phyloP scores from a whole-genome alignment of 495 filamentous ascomycete genomes.

The Trichocladium antarcticum region DNA sequence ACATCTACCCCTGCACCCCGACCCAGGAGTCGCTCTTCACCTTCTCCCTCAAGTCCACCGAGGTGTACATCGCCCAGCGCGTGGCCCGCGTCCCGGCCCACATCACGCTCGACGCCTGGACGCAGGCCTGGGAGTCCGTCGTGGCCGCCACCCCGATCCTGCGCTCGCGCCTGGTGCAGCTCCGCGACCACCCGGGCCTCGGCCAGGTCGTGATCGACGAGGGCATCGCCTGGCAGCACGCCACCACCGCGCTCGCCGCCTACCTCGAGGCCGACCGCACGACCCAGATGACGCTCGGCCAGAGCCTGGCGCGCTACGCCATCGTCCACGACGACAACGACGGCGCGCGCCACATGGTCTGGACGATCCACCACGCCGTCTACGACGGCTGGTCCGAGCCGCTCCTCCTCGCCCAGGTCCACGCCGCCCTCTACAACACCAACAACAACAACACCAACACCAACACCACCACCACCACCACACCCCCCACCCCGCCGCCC shows the following conservation, averaged over 20 bases:
- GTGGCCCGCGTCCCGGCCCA: slow-evolving; percentile 34
- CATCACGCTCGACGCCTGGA: slow-evolving; percentile 40
- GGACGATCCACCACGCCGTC: slow-evolving; percentile 50
- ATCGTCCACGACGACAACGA: slow-evolving; percentile 11
- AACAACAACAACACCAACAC: slow-evolving; percentile 18
- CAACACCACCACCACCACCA: slow-evolving; percentile 27
- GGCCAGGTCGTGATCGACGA: slow-evolving; percentile 41
- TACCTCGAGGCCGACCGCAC: slow-evolving; percentile 32
- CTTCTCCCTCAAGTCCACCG: slow-evolving; percentile 35
- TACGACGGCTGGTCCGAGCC: slow-evolving; percentile 55
- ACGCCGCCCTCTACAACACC: background rate
- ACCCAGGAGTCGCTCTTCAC: slow-evolving; percentile 53
- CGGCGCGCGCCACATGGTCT: slow-evolving; percentile 7
- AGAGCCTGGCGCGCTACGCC: slow-evolving; percentile 18
- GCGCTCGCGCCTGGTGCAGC: slow-evolving; percentile 45
- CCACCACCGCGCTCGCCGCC: slow-evolving; percentile 34
- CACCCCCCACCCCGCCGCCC: slow-evolving; percentile 23
- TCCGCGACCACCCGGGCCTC: slow-evolving; percentile 34
- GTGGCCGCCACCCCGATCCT: slow-evolving; percentile 42
- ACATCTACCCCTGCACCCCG: slow-evolving; percentile 55
- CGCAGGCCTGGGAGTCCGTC: slow-evolving; percentile 42
- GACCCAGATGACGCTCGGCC: slow-evolving; percentile 12
- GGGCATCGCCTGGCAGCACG: slow-evolving; percentile 25
- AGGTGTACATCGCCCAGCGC: slow-evolving; percentile 44
- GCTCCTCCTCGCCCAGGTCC: slow-evolving; percentile 17